Base-by-base conservation (phyloP, 371 early-diverging fungal genomes). In the Rhizomucor miehei region DNA sequence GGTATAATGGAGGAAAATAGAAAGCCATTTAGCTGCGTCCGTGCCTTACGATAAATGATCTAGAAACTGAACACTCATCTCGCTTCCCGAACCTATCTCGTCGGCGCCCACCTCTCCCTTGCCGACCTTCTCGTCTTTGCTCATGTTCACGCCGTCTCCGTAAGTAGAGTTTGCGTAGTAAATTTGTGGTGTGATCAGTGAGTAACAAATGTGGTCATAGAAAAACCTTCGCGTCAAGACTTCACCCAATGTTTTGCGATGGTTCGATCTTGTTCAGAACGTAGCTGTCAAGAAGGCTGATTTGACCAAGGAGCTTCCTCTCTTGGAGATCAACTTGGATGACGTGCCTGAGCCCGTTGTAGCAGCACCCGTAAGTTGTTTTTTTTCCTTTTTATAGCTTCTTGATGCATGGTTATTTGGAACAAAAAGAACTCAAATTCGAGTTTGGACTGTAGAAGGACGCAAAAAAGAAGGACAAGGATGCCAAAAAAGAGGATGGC, bases 241-340 rank as follows among this genome's bases (percentile, higher is more conserved):
- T 48, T 59, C 67, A 12, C 73, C 77, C 66, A 72, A 86, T 58
- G 73, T 88, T 25, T 69, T 85, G 51, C 79, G 90, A 54, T 90
- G 90, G 90, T 88, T 88, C 54, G 91, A 90, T 67, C 65, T 89
- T 58, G 66, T 90, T 51, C 90, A 90, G 73, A 76, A 90, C 58
- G 63, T 77, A 23, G 69, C 81, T 21, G 60, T 80, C 24, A 70
- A 67, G 51, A 55, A 61, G 44, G 61, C 65, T 8, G 59, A 69
- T 37, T 71, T 79, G 21, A 63, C 83, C 44, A 67, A 74, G 44
- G 82, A 82, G 8, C 72, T 89, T 54, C 57, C 63, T 41, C 51
- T 67, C 35, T 52, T 89, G 14, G 72, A 69, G n/a, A 79, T 90
- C 52, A 79, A 88, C 53, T 67, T 83, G 35, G 65, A 79, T 57